Base-by-base conservation (phyloP, 1,284 basidiomycete genomes). In the Serendipita sp. region DNA sequence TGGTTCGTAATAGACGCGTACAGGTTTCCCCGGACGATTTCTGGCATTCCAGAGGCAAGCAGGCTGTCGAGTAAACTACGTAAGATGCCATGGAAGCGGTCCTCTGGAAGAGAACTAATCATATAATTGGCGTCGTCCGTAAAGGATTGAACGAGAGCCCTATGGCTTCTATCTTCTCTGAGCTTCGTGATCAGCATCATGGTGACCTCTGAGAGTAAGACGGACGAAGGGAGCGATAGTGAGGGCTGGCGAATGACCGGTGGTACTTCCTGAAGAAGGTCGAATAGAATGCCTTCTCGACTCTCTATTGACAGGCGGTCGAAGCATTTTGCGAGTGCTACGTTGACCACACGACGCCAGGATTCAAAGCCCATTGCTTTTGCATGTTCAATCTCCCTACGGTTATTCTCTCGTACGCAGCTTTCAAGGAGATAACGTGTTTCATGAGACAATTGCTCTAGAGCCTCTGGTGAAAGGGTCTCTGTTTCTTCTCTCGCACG, bases 21-120 rank as follows among this genome's bases (percentile, higher is more conserved):
- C n/a, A 98, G 77, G 71, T 98, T 97, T 10, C 94, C 94, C n/a
- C 94, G 85, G n/a, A 93, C 87, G 60, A 89, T 77, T 68, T 93
- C 91, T n/a, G 87, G 81, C 3, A 85, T 87, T 63, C 87, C 88
- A 62, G 82, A 86, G 65, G 88, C 83, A 61, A 89, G 71, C 60
- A 93, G 80, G 47, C 86, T 88, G 64, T 91, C 85, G 63, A 96
- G 71, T 30, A 93, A 77, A 66, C 80, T 84, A 38, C 84, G 82
- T n/a, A 97, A 78, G 41, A 93, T 82, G 1, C 81, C 74, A 63
- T 84, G 82, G 4, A 98, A 75, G 38, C 91, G 80, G 69, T 97
- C 94, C 0, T 83, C 80, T 1, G 92, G 91, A 12, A 93, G 73
- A 10, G 82, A 77, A 1, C 84, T 84, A 4, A 82, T 78, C 22